These are phyloP conservation scores for Tolypocladium tundrense DNA, from an alignment of 2,329 filamentous ascomycete species.

Conservation along the genomic window DNA sequence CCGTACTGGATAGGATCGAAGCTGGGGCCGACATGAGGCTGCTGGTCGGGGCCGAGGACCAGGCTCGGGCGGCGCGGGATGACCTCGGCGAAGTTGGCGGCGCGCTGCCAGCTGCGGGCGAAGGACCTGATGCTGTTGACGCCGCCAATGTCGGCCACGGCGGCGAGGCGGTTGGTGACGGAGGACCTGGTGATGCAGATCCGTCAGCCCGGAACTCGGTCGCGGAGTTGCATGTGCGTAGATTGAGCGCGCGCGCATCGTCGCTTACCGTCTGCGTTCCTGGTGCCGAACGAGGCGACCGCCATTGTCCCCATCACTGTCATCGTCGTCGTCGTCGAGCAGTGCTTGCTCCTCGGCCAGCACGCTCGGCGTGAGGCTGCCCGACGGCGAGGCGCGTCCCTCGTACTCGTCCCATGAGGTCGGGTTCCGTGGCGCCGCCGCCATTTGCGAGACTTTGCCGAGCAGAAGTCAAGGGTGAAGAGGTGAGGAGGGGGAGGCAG, in stretches of 20 bases:
- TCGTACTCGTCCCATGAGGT: constrained; percentile 37
- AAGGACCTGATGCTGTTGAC: constrained; percentile 94
- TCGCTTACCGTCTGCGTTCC: constrained; percentile 18
- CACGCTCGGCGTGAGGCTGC: constrained; percentile 31
- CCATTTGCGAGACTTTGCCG: constrained; percentile 11
- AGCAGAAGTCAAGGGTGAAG: not conserved
- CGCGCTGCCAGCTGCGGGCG: constrained; percentile 83
- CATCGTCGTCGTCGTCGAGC: constrained; percentile 27
- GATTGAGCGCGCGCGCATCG: not conserved
- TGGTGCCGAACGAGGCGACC: constrained; percentile 11
- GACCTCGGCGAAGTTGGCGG: constrained; percentile 79
- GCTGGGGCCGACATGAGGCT: constrained; percentile 4
- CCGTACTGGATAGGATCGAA: constrained; percentile 28
- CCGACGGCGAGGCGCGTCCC: constrained; percentile 28
- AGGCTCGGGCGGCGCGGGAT: constrained; percentile 71
- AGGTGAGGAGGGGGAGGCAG: not conserved
- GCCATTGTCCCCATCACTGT: constrained; percentile 4
- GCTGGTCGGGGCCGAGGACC: constrained; percentile 48
- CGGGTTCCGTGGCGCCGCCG: constrained; percentile 23
- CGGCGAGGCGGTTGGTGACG: constrained; percentile 43
- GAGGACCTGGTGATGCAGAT: constrained; percentile 37
- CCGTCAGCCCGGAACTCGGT: not conserved
- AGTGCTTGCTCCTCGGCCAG: constrained; percentile 35
- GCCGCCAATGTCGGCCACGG: constrained; percentile 65
- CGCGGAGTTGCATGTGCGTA: not conserved